Evolutionary conservation across 1,284 basidiomycete genomes (phyloP).

Genomic region (Boletus albobrunnescens): DNA sequence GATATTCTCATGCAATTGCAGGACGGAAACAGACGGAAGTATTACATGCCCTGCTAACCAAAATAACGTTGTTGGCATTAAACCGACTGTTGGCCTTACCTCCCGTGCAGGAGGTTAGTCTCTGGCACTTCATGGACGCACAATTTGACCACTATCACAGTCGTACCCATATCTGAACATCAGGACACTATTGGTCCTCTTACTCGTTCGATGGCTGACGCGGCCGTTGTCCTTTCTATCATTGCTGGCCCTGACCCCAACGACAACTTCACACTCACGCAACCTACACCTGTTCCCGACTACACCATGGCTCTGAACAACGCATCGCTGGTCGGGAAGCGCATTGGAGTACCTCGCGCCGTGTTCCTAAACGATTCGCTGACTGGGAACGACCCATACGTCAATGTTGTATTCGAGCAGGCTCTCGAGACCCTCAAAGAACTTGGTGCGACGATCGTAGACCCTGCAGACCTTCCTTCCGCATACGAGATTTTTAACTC

Average conservation of each 20-base stretch:
- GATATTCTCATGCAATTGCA: background rate
- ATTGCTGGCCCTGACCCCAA: constrained; percentile 59
- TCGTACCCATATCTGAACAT: background rate
- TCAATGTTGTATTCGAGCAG: constrained; percentile 42
- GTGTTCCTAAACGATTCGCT: constrained; percentile 45
- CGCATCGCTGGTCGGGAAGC: constrained; percentile 49
- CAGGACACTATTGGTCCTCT: constrained; percentile 39
- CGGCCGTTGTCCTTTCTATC: constrained; percentile 53
- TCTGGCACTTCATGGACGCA: background rate
- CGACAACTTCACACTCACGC: constrained; percentile 59
- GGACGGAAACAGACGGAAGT: constrained; percentile 38
- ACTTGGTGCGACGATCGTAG: background rate
- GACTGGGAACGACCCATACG: constrained; percentile 40
- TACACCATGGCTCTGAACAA: constrained; percentile 49
- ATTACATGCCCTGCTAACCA: constrained; percentile 52
- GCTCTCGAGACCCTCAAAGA: background rate
- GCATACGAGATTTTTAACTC: background rate
- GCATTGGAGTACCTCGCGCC: constrained; percentile 56
- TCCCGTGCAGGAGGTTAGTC: constrained; percentile 53
- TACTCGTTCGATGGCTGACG: constrained; percentile 55
- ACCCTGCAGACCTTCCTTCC: background rate
- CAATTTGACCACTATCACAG: background rate
- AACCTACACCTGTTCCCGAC: constrained; percentile 52
- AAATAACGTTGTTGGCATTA: constrained; percentile 57
- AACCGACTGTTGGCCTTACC: constrained; percentile 59